A percentile compares a stretch with the other conserved stretches of the same genome.
These are phyloP conservation scores for Capillidium rhysosporum DNA, from an alignment of 371 early-diverging fungal species.

Conservation along the genomic window DNA sequence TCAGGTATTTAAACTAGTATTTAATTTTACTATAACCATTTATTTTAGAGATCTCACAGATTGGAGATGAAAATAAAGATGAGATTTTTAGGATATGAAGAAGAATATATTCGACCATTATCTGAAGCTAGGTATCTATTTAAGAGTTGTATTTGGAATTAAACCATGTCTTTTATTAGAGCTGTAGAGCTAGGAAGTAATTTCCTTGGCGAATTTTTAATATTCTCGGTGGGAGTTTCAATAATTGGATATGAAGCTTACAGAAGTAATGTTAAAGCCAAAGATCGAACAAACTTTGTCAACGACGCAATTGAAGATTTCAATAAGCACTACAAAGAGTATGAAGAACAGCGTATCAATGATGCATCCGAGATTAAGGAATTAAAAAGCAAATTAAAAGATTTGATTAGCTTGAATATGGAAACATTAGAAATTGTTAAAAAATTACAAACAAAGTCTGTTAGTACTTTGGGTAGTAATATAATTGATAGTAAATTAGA, in stretches of 20 bases:
- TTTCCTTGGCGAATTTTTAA: constrained; percentile 67
- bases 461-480: no score
- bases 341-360: background rate
- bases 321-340: background rate
- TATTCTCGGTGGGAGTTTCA: constrained; percentile 53
- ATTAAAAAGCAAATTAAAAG: no score
- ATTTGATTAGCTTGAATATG: no score
- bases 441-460: no score
- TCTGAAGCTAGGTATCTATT: constrained; percentile 56
- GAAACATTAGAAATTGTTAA: no score
- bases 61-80: constrained; percentile 65
- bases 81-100: constrained; percentile 66
- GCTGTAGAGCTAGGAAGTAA: constrained; percentile 79
- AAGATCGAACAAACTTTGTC: background rate
- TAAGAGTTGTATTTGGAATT: no score
- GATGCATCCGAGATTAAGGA: no score
- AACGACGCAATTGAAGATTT: constrained; percentile 5
- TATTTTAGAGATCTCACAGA: constrained; percentile 26
- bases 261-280: background rate
- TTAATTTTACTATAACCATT: no score
- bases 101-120: constrained; percentile 58
- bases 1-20: background rate
- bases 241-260: constrained; percentile 1
- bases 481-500: no score
- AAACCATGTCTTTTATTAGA: constrained; percentile 13